Conservation (phyloP, 805 yeast species). For the Wickerhamiella occidentalis region DNA sequence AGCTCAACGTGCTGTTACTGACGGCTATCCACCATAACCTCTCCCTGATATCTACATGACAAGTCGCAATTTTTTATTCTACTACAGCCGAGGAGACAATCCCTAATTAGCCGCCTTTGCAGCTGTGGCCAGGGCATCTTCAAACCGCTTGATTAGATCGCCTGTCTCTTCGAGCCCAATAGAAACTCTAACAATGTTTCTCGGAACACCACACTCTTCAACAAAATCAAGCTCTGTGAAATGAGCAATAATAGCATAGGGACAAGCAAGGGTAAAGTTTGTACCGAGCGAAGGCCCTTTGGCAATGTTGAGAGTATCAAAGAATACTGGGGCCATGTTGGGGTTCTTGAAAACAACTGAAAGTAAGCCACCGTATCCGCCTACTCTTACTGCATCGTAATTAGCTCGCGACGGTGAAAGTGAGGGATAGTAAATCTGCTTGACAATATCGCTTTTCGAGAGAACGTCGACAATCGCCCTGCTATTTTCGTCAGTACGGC, state of each 20-base stretch:
- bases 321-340: conserved; percentile 57
- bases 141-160: conserved; percentile 40
- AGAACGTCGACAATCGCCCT: conserved; percentile 29
- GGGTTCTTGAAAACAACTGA: conserved; percentile 59
- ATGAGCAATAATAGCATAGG: conserved; percentile 80
- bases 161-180: conserved; percentile 70
- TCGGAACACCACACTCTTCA: conserved; percentile 71
- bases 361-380: conserved; percentile 84
- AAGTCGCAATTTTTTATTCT: no score
- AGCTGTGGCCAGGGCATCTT: conserved; percentile 37
- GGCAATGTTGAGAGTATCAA: conserved; percentile 53
- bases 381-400: conserved; percentile 60
- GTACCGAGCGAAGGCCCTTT: conserved; percentile 92
- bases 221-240: conserved; percentile 69
- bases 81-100: no score
- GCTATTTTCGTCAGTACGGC: conserved; percentile 31
- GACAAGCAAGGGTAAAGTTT: conserved; percentile 78
- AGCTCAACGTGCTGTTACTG: no score
- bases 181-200: conserved; percentile 64
- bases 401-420: conserved; percentile 40
- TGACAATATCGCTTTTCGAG: conserved; percentile 35
- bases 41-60: no score
- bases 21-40: no score
- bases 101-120: neutral
- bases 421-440: conserved; percentile 62